A percentile compares a stretch with the other conserved stretches of the same genome.
Conservation (phyloP, 441 rosid species). For the Lepidium campestre region DNA sequence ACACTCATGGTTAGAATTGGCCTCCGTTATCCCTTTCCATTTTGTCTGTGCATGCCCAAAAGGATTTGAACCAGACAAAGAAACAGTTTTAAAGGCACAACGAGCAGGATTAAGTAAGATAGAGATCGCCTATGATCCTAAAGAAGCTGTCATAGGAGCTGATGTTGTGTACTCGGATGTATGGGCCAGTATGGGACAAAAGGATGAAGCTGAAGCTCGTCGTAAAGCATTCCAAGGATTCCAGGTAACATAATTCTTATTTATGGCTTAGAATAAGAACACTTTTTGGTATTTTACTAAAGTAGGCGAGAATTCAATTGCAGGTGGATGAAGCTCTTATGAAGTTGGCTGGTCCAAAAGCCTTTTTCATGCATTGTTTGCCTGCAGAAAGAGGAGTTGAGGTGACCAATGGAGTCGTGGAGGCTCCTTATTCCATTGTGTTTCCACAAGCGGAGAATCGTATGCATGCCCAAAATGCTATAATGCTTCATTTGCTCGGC, state of each 20-base stretch:
- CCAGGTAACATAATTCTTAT: conserved; percentile 51
- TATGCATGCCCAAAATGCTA: conserved; percentile 93
- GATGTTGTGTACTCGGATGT: conserved; percentile 98
- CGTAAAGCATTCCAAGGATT: conserved; percentile 85
- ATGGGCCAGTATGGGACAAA: conserved; percentile 99
- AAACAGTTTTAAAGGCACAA: conserved; percentile 69
- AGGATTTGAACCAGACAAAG: conserved; percentile 87
- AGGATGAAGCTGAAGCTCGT: conserved; percentile 90
- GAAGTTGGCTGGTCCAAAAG: conserved; percentile 83
- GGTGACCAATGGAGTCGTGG: conserved; percentile 82
- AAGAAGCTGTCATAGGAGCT: conserved; percentile 85
- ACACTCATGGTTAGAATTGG: conserved; percentile 91
- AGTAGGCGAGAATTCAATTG: conserved; percentile 4
- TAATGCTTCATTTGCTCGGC: conserved; percentile 85
- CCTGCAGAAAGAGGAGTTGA: conserved; percentile 97
- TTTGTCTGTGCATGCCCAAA: conserved; percentile 92
- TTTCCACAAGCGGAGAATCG: conserved; percentile 99
- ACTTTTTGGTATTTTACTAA: background rate
- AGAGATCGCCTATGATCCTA: conserved; percentile 82
- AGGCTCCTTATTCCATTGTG: conserved; percentile 90
- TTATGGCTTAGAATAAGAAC: background rate
- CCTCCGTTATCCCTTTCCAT: conserved; percentile 87
- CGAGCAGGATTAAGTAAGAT: conserved; percentile 84
- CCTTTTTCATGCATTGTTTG: conserved; percentile 96
- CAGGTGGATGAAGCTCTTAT: conserved; percentile 86